A percentile compares a stretch with the other conserved stretches of the same genome.
phyloP scores from a whole-genome alignment of 2,329 filamentous ascomycete species.

The Colletotrichum tabaci region DNA sequence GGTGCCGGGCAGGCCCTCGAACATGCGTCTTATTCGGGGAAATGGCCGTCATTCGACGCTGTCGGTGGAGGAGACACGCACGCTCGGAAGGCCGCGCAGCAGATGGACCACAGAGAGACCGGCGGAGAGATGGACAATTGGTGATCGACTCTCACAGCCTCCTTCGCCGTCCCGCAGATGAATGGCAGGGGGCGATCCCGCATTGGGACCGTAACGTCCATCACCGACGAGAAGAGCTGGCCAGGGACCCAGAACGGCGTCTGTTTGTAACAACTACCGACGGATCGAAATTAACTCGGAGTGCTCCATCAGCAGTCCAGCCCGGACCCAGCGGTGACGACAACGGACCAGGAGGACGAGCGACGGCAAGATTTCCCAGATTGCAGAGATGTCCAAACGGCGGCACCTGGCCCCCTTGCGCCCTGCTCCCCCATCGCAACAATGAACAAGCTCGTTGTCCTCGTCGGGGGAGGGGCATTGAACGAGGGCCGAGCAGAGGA shows the following conservation, averaged over 20 bases:
- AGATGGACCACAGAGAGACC: slow-evolving; percentile 5
- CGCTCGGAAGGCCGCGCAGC: not conserved
- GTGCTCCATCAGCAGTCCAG: slow-evolving; percentile 26
- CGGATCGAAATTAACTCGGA: slow-evolving; percentile 30
- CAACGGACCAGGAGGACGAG: slow-evolving; percentile 25
- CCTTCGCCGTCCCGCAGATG: slow-evolving; percentile 30
- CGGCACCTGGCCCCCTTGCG: slow-evolving; percentile 22
- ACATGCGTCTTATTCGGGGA: slow-evolving; percentile 24
- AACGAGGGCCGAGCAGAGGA: slow-evolving; percentile 10
- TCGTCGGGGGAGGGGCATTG: not conserved
- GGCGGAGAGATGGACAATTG: slow-evolving; percentile 19
- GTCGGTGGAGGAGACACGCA: slow-evolving; percentile 25
- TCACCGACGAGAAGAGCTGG: slow-evolving; percentile 7
- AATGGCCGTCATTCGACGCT: slow-evolving; percentile 20
- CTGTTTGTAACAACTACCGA: slow-evolving; percentile 40
- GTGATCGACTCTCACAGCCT: slow-evolving; percentile 39
- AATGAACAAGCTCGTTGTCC: slow-evolving; percentile 1
- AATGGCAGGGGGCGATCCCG: slow-evolving; percentile 33
- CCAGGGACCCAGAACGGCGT: slow-evolving; percentile 21
- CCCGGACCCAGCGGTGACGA: slow-evolving; percentile 32
- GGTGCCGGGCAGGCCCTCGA: slow-evolving; percentile 16
- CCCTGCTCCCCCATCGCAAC: slow-evolving; percentile 10
- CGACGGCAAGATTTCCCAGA: slow-evolving; percentile 23
- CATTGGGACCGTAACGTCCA: slow-evolving; percentile 32
- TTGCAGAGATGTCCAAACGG: slow-evolving; percentile 21